Base-by-base conservation (phyloP, 1,139 yeast species). In the Geotrichum candidum region DNA sequence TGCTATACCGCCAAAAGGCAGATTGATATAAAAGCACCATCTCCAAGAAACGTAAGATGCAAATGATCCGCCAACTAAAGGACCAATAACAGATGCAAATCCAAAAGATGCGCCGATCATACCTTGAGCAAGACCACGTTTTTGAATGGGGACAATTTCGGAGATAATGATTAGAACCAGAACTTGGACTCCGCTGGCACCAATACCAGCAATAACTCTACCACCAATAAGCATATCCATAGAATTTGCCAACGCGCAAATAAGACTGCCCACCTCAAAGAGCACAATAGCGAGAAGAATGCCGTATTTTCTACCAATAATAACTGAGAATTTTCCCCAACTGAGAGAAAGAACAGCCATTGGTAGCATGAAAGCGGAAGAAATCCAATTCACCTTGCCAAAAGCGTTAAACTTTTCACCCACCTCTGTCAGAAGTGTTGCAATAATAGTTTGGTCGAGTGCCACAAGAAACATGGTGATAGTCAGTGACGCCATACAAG, bases 11-110 rank as follows among this genome's bases (percentile, higher is more conserved):
- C 89, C 88, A 57, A 86, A 75, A 4, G 92, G 90, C 63, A 88
- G 73, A 70, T 87, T 87, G 68, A 88, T 79, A 72, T 84, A 88
- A 72, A 87, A 88, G 68, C 90, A 84, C 92, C 92, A 87, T 71
- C 94, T 79, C 94, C 94, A 88, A 22, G 84, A 77, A 1, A 83
- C 85, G 59, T 82, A 78, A 15, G 83, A 71, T 1, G 88, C 79
- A 67, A 86, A 82, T 0, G 86, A 85, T 38, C 91, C 91, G 33
- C 91, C 91, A 51, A 86, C 69, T 59, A 86, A 76, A 0, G 92
- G 92, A 0, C 91, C 92, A 51, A 80, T 69, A 2, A 86, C 86
- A 27, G 84, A 77, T 0, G 87, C 82, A 3, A 83, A 72, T 3
- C 84, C 82, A 68, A 82, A 84, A 0, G 85, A 78, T 27, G 78